Evolutionary conservation across 208 protist species (phyloP).

Genomic region (Polymyxa betae): DNA sequence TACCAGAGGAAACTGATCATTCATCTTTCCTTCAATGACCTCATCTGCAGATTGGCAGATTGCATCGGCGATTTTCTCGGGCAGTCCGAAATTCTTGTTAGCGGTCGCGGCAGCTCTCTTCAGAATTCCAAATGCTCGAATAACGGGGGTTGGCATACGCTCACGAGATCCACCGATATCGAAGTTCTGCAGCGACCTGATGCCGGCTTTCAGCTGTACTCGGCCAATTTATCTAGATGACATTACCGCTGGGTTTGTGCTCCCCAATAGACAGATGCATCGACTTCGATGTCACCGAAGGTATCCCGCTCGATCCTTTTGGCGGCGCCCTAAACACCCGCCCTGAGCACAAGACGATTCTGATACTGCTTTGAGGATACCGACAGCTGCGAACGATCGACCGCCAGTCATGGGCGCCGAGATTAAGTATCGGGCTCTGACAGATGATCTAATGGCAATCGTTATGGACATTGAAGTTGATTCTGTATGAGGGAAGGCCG

Average conservation of each 20-base stretch:
- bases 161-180: slow-evolving; percentile 70
- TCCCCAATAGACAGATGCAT: slow-evolving; percentile 73
- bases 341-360: neutral
- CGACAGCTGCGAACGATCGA: too few species aligned
- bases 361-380: too few species aligned
- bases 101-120: slow-evolving; percentile 76
- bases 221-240: neutral
- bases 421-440: too few species aligned
- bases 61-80: slow-evolving; percentile 68
- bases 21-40: slow-evolving; percentile 69
- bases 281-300: slow-evolving; percentile 75
- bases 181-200: slow-evolving; percentile 76
- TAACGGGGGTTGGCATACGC: slow-evolving; percentile 72
- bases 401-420: too few species aligned
- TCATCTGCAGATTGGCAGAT: slow-evolving; percentile 77
- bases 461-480: too few species aligned
- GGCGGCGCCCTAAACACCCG: neutral
- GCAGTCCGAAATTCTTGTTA: slow-evolving; percentile 73
- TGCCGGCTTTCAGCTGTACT: neutral
- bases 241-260: slow-evolving; percentile 77
- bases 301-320: slow-evolving; percentile 73
- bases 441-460: too few species aligned
- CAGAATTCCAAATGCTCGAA: slow-evolving; percentile 74
- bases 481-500: too few species aligned
- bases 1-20: slow-evolving; percentile 69